phyloP scores from a whole-genome alignment of 176 grass and related monocot genomes.

The Urochloa ruziziensis region DNA sequence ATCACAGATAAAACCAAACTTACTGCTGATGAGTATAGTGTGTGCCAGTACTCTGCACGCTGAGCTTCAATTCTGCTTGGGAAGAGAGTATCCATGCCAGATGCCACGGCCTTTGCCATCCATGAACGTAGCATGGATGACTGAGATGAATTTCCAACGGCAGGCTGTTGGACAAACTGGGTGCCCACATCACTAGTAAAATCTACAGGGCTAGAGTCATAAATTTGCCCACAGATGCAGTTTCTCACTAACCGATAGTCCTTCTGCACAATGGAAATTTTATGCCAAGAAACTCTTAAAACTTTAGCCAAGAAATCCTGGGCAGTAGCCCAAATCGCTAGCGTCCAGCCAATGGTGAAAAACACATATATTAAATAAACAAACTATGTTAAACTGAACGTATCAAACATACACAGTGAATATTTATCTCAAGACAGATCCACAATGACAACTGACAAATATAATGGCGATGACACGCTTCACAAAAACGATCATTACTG shows the following conservation, averaged over 20 bases:
- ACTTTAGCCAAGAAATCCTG: neutral
- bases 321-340: neutral
- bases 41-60: slow-evolving; percentile 89
- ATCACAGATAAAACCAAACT: slow-evolving; percentile 20
- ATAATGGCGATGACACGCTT: neutral
- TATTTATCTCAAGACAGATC: slow-evolving; percentile 1
- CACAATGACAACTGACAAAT: neutral
- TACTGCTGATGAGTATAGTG: slow-evolving; percentile 85
- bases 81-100: slow-evolving; percentile 86
- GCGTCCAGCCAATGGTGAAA: neutral
- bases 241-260: slow-evolving; percentile 78
- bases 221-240: slow-evolving; percentile 84
- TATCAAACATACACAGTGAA: neutral
- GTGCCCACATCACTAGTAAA: slow-evolving; percentile 65
- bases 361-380: neutral
- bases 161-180: slow-evolving; percentile 51
- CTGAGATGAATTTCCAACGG: slow-evolving; percentile 33
- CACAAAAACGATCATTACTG: neutral
- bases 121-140: slow-evolving; percentile 63
- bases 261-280: slow-evolving; percentile 44
- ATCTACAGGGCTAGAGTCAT: slow-evolving; percentile 83
- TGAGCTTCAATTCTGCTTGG: slow-evolving; percentile 92
- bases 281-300: slow-evolving; percentile 18
- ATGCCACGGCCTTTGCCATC: slow-evolving; percentile 73
- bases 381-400: neutral